Conservation (phyloP, 305 asterid species). For the Fraxinus nigra region DNA sequence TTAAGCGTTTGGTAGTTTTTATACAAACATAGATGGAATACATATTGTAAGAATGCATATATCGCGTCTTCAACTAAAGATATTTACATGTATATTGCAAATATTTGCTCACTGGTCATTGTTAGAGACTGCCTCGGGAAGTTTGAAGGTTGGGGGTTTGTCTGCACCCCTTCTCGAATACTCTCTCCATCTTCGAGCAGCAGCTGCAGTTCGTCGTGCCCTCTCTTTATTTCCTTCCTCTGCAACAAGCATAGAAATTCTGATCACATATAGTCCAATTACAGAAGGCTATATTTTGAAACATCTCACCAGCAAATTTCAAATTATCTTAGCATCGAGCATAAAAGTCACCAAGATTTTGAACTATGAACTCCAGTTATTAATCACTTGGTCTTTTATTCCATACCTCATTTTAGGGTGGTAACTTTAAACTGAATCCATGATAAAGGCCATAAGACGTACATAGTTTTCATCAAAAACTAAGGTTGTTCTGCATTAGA, state of each 20-base stretch:
- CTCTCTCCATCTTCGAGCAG: conserved; percentile 95
- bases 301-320: neutral
- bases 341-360: neutral
- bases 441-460: neutral
- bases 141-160: conserved; percentile 76
- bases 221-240: conserved; percentile 74
- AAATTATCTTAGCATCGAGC: neutral
- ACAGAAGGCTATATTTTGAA: neutral
- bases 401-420: neutral
- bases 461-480: neutral
- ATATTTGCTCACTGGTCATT: conserved; percentile 37
- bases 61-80: neutral
- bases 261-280: neutral
- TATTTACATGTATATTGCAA: neutral
- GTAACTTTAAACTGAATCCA: neutral
- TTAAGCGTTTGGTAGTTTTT: neutral
- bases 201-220: conserved; percentile 83
- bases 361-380: neutral
- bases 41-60: conserved; percentile 10
- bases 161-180: conserved; percentile 83
- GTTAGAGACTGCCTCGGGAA: conserved; percentile 71
- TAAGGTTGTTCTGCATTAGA: neutral
- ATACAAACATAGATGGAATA: conserved; percentile 11
- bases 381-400: neutral
- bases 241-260: conserved; percentile 27